A percentile compares a stretch with the other conserved stretches of the same genome.
Conservation (phyloP, 129 eudicot species). For the Gnaphalium uliginosum region DNA sequence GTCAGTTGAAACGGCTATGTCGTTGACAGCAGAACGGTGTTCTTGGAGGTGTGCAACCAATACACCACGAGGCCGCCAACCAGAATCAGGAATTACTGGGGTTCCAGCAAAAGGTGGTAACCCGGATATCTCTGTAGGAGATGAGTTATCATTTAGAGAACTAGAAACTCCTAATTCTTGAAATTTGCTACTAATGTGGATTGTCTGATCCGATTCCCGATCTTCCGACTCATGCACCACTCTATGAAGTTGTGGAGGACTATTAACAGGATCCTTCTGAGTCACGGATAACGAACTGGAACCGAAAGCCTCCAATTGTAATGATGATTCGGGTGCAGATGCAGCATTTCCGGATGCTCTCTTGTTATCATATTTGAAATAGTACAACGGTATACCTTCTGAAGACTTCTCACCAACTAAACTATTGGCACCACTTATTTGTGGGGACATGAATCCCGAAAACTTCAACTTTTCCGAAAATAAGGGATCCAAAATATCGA, state of each 20-base stretch:
- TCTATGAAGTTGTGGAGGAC: constrained; percentile 71
- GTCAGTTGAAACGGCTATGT: constrained; percentile 81
- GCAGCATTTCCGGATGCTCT: constrained; percentile 42
- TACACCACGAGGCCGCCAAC: constrained; percentile 98
- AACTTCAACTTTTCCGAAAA: constrained; percentile 77
- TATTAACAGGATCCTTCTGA: constrained; percentile 54
- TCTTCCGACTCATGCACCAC: constrained; percentile 96
- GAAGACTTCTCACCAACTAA: constrained; percentile 64
- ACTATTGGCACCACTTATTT: constrained; percentile 61
- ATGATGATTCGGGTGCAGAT: constrained; percentile 60
- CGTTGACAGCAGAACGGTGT: constrained; percentile 90
- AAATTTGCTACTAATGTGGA: constrained; percentile 56
- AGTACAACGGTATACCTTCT: constrained; percentile 85
- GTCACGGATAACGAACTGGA: constrained; percentile 63
- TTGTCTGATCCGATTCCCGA: constrained; percentile 67
- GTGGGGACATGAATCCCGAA: constrained; percentile 92
- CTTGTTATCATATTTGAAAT: constrained; percentile 71
- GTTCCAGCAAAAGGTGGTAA: constrained; percentile 52
- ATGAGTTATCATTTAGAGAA: constrained; percentile 47
- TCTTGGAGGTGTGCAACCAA: constrained; percentile 97
- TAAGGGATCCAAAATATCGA: constrained; percentile 51
- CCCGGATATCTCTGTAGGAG: constrained; percentile 46
- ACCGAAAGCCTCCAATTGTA: constrained; percentile 48
- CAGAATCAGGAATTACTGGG: constrained; percentile 70
- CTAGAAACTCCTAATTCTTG: constrained; percentile 62